Evolutionary conservation across 2,329 filamentous ascomycete species (phyloP).

Genomic region (Neonectria neomacrospora): DNA sequence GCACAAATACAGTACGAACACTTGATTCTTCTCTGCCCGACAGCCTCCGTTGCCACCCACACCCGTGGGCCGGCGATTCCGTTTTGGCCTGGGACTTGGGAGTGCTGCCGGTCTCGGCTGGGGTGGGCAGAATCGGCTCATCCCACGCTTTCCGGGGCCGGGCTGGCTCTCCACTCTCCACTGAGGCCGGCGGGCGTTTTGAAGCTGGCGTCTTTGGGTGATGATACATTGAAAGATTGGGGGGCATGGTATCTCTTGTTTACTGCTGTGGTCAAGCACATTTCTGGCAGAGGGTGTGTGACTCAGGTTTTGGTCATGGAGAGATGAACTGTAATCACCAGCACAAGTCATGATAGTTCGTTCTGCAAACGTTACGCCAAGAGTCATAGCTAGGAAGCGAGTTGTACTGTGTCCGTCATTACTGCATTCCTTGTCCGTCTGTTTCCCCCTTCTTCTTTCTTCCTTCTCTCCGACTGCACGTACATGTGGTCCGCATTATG

Average conservation of each 20-base stretch:
- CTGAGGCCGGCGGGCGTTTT: conserved; percentile 21
- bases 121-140: conserved; percentile 28
- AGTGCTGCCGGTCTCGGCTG: conserved; percentile 16
- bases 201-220: conserved; percentile 7
- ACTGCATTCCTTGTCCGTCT: background rate
- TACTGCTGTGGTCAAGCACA: background rate
- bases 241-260: background rate
- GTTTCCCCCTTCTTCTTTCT: background rate
- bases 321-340: background rate
- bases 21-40: background rate
- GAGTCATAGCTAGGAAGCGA: background rate
- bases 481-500: background rate
- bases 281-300: background rate
- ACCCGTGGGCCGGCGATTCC: background rate
- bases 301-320: background rate
- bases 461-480: background rate
- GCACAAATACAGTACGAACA: background rate
- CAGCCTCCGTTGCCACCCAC: conserved; percentile 1
- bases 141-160: conserved; percentile 20
- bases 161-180: conserved; percentile 14
- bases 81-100: conserved; percentile 1
- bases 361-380: background rate
- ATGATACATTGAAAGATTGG: background rate
- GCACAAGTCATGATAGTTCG: background rate
- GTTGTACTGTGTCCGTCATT: background rate